Percentiles rank a stretch among this genome's conserved stretches.
Conservation (phyloP, 1,284 basidiomycete genomes). For the Trametes hirsuta region DNA sequence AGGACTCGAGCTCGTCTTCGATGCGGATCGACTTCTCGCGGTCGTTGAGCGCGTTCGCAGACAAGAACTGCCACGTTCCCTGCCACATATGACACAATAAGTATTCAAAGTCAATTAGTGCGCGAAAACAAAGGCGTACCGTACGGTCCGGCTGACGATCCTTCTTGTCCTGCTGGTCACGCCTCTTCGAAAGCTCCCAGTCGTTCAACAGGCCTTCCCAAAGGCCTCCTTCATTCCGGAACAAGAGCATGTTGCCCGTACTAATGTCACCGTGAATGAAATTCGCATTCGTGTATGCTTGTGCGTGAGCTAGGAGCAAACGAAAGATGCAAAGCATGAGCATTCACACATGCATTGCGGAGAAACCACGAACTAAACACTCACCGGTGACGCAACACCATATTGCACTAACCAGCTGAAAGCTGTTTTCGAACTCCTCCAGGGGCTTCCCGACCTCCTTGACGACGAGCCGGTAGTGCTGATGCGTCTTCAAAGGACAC, state of each 20-base stretch:
- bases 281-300: not conserved
- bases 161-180: not conserved
- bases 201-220: conserved; percentile 11
- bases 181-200: conserved; percentile 13
- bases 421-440: not conserved
- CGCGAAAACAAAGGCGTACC: not conserved
- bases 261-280: conserved; percentile 17
- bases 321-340: not conserved
- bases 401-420: not conserved
- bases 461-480: conserved; percentile 20
- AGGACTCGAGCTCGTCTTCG: conserved; percentile 15
- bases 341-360: not conserved
- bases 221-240: not conserved
- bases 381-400: conserved; percentile 4
- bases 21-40: not conserved
- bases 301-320: not conserved
- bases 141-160: conserved; percentile 2
- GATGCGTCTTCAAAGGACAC: conserved; percentile 7
- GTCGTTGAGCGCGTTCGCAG: conserved; percentile 1
- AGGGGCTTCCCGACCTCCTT: conserved; percentile 16
- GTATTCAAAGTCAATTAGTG: not conserved
- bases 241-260: conserved; percentile 16
- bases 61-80: conserved; percentile 19
- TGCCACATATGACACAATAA: not conserved
- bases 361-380: not conserved